These are phyloP conservation scores for Arachis monticola DNA, from an alignment of 331 rosid genomes.

Conservation along the genomic window DNA sequence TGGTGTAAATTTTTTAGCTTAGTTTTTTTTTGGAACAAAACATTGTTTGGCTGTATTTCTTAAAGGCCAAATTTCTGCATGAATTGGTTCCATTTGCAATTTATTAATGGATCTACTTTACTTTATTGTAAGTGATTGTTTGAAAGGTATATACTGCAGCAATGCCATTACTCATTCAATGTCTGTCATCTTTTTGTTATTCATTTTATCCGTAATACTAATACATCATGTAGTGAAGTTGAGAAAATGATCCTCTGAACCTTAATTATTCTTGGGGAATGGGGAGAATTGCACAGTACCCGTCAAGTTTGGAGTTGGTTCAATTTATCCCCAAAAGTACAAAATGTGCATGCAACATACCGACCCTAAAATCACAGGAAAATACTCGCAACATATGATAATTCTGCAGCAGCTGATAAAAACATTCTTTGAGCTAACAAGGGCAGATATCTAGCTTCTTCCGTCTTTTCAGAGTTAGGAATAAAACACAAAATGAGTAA, in stretches of 20 bases:
- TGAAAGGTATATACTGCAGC: too few relatives aligned
- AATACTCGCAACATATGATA: background rate
- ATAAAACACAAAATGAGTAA: background rate
- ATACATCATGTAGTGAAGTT: background rate
- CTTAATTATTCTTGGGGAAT: too few relatives aligned
- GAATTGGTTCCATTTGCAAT: conserved; percentile 14
- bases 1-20: conserved; percentile 2
- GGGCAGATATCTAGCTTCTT: background rate
- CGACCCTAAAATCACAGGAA: background rate
- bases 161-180: background rate
- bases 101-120: background rate
- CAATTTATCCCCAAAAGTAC: too few relatives aligned
- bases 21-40: background rate
- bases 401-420: background rate
- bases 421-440: background rate
- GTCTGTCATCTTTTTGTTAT: background rate
- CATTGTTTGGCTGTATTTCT: background rate
- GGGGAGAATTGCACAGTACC: too few relatives aligned
- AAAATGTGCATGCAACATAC: background rate
- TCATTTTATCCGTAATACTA: background rate
- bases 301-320: too few relatives aligned
- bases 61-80: background rate
- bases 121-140: background rate
- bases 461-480: background rate
- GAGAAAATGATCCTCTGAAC: background rate